Percentiles rank a stretch among this genome's conserved stretches.
These are phyloP conservation scores for Carex cristatella DNA, from an alignment of 176 grass and related monocot species.

Conservation along the genomic window DNA sequence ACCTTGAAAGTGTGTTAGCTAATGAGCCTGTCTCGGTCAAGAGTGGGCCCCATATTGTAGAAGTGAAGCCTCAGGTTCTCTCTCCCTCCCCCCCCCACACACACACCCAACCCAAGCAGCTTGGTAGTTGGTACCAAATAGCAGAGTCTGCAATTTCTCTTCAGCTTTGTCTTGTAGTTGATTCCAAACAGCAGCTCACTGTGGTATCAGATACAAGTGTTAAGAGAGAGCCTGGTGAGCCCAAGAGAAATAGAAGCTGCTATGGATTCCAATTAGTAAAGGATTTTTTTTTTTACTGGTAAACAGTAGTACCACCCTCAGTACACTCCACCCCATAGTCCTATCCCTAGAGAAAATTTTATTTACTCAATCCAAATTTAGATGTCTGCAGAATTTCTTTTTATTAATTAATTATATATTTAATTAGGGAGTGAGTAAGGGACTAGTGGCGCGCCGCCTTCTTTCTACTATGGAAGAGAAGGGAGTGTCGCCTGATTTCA, in stretches of 20 bases:
- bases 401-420: background rate
- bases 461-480: slow-evolving; percentile 49
- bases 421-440: slow-evolving; percentile 77
- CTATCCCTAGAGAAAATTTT: background rate
- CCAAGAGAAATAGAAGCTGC: background rate
- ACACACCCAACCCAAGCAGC: background rate
- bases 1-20: slow-evolving; percentile 66
- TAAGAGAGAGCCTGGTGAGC: background rate
- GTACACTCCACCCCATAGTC: background rate
- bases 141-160: background rate
- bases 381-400: background rate
- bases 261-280: background rate
- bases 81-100: background rate
- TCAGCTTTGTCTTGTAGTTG: background rate
- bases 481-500: slow-evolving; percentile 46
- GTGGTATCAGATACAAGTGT: background rate
- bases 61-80: slow-evolving; percentile 80
- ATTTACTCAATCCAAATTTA: background rate
- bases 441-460: slow-evolving; percentile 57
- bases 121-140: background rate
- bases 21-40: slow-evolving; percentile 90
- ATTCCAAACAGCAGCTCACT: background rate
- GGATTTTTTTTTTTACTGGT: background rate
- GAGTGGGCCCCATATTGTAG: slow-evolving; percentile 53
- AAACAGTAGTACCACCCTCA: background rate